Evolutionary conservation across 305 asterid genomes (phyloP).

Genomic region (Plantago rigida): DNA sequence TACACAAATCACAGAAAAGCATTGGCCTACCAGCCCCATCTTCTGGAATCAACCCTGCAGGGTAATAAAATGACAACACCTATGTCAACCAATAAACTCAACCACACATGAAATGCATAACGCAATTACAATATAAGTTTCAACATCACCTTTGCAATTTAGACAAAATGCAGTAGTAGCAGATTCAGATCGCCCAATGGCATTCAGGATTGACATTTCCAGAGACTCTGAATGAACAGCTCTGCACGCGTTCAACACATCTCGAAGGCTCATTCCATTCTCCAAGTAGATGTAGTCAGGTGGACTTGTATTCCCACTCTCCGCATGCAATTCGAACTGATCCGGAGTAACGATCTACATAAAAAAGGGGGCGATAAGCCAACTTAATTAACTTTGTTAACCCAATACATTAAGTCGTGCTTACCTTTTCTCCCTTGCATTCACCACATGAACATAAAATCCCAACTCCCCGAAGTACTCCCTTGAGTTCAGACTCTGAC

Average conservation of each 20-base stretch:
- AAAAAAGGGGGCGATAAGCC: constrained; percentile 23
- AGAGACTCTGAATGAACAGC: constrained; percentile 42
- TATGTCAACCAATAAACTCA: constrained; percentile 11
- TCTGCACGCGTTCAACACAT: constrained; percentile 66
- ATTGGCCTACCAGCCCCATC: constrained; percentile 36
- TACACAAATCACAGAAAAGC: constrained; percentile 59
- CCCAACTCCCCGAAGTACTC: constrained; percentile 60
- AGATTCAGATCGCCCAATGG: constrained; percentile 43
- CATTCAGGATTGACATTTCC: constrained; percentile 46
- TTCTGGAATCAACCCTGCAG: constrained; percentile 46
- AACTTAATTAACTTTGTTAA: constrained; percentile 10
- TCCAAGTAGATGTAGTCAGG: constrained; percentile 69
- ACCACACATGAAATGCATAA: constrained; percentile 15
- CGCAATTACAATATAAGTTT: constrained; percentile 5
- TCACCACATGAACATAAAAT: constrained; percentile 63
- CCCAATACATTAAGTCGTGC: constrained; percentile 10
- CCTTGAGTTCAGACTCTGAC: constrained; percentile 45
- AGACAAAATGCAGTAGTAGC: constrained; percentile 36
- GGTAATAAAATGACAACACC: constrained; percentile 20
- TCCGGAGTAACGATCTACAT: constrained; percentile 65
- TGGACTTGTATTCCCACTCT: constrained; percentile 65
- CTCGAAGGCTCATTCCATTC: constrained; percentile 65
- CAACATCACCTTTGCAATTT: constrained; percentile 56
- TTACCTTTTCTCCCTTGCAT: constrained; percentile 61
- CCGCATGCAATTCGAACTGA: constrained; percentile 74